Evolutionary conservation across 495 filamentous ascomycete genomes (phyloP), one percentile per base, ranked within the genome.

Genomic region (Aspergillus cristatus): DNA sequence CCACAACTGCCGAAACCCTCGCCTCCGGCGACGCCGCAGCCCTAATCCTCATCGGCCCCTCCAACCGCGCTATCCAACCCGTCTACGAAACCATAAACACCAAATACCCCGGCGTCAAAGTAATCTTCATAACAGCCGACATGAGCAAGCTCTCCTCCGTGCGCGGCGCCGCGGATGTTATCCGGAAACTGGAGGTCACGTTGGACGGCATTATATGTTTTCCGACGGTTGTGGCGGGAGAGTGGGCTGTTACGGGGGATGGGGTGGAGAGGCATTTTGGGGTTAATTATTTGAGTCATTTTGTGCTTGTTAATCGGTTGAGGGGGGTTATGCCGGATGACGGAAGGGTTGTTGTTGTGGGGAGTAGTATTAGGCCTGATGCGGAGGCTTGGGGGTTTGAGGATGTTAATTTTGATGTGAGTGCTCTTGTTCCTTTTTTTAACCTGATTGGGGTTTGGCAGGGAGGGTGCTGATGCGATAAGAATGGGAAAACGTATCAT

Each of bases 21-120:
- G 35, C 50, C 7, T 47, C 55, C 25, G 62, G 54, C 39, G 47
- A 52, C 3, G 67, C 72, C 7, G 56, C 58, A 7, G 35, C 49
- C 2, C 45, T 74, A 26, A 63, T 75, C 39, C 62, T 68, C 37
- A 48, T 65, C 3, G 65, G 61, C 28, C 57, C 58, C 22, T 62
- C 63, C 6, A 52, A 47, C 14, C 38, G 46, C 7, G 66, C 67
- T 35, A 43, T 61, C 14, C 48, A 66, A 40, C 53, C 56, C 1
- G 56, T 63, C 26, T 62, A 67, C 41, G 53, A 63, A 36, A 47
- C 61, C 43, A 55, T 68, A 48, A 48, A 46, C 34, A 46, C 37
- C 39, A 51, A 41, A 17, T 32, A 39, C 32, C 49, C 30, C 14
- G 18, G 54, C 40, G 32, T 40, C 29, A 41, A 53, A 6, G 43